phyloP scores from a whole-genome alignment of 257 asterid species.

The Oldenlandia corymbosa region DNA sequence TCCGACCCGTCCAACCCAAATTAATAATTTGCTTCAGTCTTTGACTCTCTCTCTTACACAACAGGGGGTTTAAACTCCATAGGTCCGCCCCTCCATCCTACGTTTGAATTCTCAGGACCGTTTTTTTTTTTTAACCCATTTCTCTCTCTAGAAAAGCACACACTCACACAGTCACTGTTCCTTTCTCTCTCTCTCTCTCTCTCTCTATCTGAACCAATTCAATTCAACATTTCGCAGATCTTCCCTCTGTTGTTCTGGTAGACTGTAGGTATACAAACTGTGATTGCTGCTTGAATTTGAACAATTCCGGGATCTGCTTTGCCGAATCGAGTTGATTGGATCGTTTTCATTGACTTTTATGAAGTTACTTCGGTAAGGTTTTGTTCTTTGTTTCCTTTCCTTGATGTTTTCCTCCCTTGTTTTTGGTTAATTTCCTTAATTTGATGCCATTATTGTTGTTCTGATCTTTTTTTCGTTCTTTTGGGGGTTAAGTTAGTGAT shows the following conservation, averaged over 20 bases:
- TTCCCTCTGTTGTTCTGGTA: constrained; percentile 9
- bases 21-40: background rate
- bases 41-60: constrained; percentile 14
- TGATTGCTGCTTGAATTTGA: background rate
- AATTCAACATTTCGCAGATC: constrained; percentile 18
- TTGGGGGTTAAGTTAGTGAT: background rate
- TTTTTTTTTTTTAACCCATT: constrained; percentile 23
- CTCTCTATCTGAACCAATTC: constrained; percentile 8
- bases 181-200: constrained; percentile 6
- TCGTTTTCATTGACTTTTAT: constrained; percentile 13
- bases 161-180: constrained; percentile 8
- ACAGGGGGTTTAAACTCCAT: constrained; percentile 23
- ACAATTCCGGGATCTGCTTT: constrained; percentile 21
- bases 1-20: constrained; percentile 10
- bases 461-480: background rate
- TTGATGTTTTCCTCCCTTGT: background rate
- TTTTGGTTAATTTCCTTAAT: background rate
- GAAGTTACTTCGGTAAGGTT: constrained; percentile 22
- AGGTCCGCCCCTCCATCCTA: constrained; percentile 21
- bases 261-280: constrained; percentile 16
- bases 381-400: background rate
- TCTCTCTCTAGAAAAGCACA: constrained; percentile 9
- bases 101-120: constrained; percentile 51
- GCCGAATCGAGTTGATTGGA: constrained; percentile 16
- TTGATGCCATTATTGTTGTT: background rate